Conservation (phyloP, 768 basidiomycete species). For the Kwoniella mangroviensis region DNA sequence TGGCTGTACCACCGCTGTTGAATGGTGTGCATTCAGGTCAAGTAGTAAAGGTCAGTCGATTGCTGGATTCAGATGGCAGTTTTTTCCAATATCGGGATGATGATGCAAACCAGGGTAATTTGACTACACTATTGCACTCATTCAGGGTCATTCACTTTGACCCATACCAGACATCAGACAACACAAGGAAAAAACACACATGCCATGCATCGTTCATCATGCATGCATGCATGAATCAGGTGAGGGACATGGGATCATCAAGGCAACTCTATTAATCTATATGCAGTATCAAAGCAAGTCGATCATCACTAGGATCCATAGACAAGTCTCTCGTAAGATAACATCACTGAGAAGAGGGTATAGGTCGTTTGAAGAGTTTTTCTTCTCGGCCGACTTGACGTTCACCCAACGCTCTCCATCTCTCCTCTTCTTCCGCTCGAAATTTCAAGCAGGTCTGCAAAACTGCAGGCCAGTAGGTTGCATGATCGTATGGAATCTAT, state of each 20-base stretch:
- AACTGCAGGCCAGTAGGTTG: slow-evolving; percentile 44
- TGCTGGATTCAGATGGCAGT: no score
- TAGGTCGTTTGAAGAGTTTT: slow-evolving; percentile 21
- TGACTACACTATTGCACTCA: no score
- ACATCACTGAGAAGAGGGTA: not conserved
- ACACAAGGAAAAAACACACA: no score
- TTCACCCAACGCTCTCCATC: slow-evolving; percentile 33
- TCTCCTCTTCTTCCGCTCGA: slow-evolving; percentile 26
- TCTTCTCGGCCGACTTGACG: slow-evolving; percentile 35
- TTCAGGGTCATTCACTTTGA: no score
- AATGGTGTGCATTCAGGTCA: no score
- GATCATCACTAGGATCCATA: not conserved
- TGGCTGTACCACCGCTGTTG: no score
- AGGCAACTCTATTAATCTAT: not conserved
- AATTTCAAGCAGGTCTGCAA: slow-evolving; percentile 32
- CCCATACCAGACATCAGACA: no score
- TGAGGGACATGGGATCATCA: no score
- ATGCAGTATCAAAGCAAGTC: not conserved
- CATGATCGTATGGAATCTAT: slow-evolving; percentile 47
- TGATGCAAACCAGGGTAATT: no score
- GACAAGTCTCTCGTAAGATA: not conserved
- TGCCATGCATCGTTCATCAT: not conserved
- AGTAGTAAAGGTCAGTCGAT: no score
- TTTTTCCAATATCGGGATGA: no score
- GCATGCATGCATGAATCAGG: not conserved